These are phyloP conservation scores for Keqinozyma sinolaborantium DNA, from an alignment of 1,139 yeast genomes.

Conservation along the genomic window DNA sequence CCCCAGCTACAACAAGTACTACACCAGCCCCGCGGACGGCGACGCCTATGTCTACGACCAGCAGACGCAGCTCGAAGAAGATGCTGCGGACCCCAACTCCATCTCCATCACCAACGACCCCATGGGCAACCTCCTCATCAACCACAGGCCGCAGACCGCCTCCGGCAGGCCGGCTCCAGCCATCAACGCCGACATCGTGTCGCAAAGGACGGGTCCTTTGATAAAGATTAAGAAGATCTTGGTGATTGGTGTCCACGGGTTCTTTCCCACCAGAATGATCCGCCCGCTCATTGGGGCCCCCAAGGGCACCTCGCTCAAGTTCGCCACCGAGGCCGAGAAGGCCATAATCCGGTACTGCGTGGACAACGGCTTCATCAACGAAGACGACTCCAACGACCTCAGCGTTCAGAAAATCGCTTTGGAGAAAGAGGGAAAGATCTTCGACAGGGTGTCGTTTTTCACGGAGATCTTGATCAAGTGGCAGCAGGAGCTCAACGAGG, in stretches of 20 bases:
- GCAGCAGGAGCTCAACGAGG: slow-evolving; percentile 64
- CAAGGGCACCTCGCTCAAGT: slow-evolving; percentile 30
- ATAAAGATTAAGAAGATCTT: slow-evolving; percentile 50
- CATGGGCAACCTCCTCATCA: slow-evolving; percentile 43
- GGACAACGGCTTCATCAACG: slow-evolving; percentile 43
- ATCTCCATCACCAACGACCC: slow-evolving; percentile 42
- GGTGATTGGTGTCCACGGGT: slow-evolving; percentile 71
- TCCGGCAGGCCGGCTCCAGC: slow-evolving; percentile 7
- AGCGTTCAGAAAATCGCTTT: slow-evolving; percentile 86
- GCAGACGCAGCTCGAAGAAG: slow-evolving; percentile 25
- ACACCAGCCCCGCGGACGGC: slow-evolving; percentile 13
- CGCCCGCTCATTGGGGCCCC: slow-evolving; percentile 60
- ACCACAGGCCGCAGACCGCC: slow-evolving; percentile 16
- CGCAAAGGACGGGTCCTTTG: slow-evolving; percentile 29
- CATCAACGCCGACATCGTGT: slow-evolving; percentile 22
- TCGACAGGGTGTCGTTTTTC: slow-evolving; percentile 80
- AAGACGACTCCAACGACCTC: slow-evolving; percentile 38
- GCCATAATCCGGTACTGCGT: slow-evolving; percentile 73
- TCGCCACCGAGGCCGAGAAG: slow-evolving; percentile 75
- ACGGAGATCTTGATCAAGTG: slow-evolving; percentile 69
- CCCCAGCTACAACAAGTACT: slow-evolving; percentile 37
- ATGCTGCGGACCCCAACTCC: slow-evolving; percentile 27
- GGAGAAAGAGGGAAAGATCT: slow-evolving; percentile 88
- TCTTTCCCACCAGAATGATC: slow-evolving; percentile 60
- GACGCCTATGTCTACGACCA: slow-evolving; percentile 16